Conservation (phyloP, 108 stramenopile genomes). For the Skeletonema tropicum region DNA sequence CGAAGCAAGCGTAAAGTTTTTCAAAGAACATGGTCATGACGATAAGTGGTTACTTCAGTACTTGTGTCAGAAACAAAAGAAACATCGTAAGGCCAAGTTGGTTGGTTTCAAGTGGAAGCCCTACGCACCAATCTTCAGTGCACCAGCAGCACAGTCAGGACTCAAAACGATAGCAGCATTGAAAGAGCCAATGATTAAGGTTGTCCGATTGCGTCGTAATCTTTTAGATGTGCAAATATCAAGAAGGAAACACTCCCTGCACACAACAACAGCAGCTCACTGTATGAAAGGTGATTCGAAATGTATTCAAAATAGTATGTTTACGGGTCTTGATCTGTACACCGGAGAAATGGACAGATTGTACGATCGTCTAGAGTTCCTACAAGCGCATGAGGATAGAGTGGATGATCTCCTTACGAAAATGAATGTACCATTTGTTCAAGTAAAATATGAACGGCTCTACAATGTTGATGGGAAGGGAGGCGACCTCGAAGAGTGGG, state of each 20-base stretch:
- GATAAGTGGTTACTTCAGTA: background rate
- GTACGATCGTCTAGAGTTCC: background rate
- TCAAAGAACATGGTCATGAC: background rate
- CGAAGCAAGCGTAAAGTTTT: background rate
- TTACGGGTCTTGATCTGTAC: background rate
- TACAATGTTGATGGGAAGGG: background rate
- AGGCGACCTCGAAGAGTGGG: background rate
- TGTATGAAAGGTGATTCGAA: background rate
- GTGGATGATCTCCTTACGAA: background rate
- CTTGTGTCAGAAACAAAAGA: background rate
- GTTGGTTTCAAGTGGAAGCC: slow-evolving; percentile 11
- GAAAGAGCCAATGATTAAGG: background rate
- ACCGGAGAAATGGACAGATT: background rate
- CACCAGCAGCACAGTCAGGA: background rate
- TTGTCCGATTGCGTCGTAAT: background rate
- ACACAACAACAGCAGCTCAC: background rate
- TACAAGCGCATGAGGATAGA: background rate
- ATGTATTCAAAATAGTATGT: background rate
- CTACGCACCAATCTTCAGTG: background rate
- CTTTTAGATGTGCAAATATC: slow-evolving; percentile 5
- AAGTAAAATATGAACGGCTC: background rate
- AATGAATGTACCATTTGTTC: background rate
- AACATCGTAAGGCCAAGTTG: background rate
- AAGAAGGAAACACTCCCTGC: background rate
- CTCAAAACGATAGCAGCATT: background rate